Evolutionary conservation across 345 rosid species (phyloP), one percentile per base, ranked within the genome.

Genomic region (Pugionium cornutum): DNA sequence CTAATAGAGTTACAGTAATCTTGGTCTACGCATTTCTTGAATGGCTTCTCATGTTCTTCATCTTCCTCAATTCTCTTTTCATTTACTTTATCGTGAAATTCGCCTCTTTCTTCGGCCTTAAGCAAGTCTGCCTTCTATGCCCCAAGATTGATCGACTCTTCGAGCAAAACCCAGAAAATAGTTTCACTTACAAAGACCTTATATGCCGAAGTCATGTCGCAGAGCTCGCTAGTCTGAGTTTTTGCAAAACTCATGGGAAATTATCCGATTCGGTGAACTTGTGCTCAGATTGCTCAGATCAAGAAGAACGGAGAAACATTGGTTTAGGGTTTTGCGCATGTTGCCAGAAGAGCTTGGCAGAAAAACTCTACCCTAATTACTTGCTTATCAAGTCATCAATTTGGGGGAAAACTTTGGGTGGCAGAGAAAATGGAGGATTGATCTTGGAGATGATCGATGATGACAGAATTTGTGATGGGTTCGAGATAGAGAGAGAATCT

Each of bases 11-110:
- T n/a, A 40, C 44, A 7, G 5, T 40, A 2, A 5, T 40, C 2
- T 5, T 40, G n/a, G 44, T 40, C 44, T 40, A 40, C 44, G 44
- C 44, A 1, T 40, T 40, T n/a, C 44, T 18, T 18, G 18, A 18
- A 81, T 92, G 98, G 98, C 58, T 86, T 73, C 81, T 89, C 67
- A 89, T 92, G 80, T 4, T 83, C 31, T 80, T 89, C 53, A 86
- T 92, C 63, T 83, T 92, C 43, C 78, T 87, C 62, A 84, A 84
- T 78, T 86, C 98, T 9, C 63, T 87, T 25, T 86, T 84, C 74
- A 77, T 83, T 65, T 87, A 78, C 68, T 77, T 86, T 40, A 82
- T 89, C 75, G 69, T 78, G 67, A 89, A 80, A 50, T 92, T 83
- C 41, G 86, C 91, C 2, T 73, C 73, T 61, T 89, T 82, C 79